Evolutionary conservation across 208 protist species (phyloP).

Genomic region (Trypanosoma vivax): DNA sequence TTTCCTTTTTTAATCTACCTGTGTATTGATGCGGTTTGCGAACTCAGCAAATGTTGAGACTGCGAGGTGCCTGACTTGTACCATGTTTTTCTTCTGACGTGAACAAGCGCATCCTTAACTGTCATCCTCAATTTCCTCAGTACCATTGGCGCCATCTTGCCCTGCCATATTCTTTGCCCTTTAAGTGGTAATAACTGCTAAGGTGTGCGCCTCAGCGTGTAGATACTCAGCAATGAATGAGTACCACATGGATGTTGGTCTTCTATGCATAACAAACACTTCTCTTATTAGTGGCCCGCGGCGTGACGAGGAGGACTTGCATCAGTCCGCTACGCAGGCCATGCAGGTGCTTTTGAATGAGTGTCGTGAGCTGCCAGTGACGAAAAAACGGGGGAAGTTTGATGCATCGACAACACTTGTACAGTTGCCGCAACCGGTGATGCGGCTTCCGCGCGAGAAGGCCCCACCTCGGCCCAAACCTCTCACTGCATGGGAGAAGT

Average conservation of each 20-base stretch:
- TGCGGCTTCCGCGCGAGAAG: constrained; percentile 89
- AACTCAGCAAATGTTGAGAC: too few relatives aligned
- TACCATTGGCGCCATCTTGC: too few relatives aligned
- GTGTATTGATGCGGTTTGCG: too few relatives aligned
- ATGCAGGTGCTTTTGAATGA: constrained; percentile 70
- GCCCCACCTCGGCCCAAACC: constrained; percentile 82
- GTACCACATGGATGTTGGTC: constrained; percentile 73
- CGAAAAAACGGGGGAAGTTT: constrained; percentile 76
- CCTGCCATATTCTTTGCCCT: too few relatives aligned
- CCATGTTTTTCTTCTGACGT: too few relatives aligned
- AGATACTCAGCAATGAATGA: constrained; percentile 34
- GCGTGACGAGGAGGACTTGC: constrained; percentile 72
- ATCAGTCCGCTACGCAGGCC: constrained; percentile 47
- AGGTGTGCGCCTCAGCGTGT: background rate
- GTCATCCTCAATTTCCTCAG: too few relatives aligned
- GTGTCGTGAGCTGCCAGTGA: constrained; percentile 55
- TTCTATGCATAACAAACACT: constrained; percentile 71
- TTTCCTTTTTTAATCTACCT: too few relatives aligned
- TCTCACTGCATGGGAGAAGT: constrained; percentile 90
- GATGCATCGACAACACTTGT: constrained; percentile 56
- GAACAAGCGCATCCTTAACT: too few relatives aligned
- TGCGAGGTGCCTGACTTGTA: too few relatives aligned
- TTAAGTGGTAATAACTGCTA: too few relatives aligned
- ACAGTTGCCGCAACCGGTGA: constrained; percentile 74
- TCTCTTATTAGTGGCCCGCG: constrained; percentile 78